Evolutionary conservation across 2,329 filamentous ascomycete genomes (phyloP).

Genomic region (Lecanicillium sp.): DNA sequence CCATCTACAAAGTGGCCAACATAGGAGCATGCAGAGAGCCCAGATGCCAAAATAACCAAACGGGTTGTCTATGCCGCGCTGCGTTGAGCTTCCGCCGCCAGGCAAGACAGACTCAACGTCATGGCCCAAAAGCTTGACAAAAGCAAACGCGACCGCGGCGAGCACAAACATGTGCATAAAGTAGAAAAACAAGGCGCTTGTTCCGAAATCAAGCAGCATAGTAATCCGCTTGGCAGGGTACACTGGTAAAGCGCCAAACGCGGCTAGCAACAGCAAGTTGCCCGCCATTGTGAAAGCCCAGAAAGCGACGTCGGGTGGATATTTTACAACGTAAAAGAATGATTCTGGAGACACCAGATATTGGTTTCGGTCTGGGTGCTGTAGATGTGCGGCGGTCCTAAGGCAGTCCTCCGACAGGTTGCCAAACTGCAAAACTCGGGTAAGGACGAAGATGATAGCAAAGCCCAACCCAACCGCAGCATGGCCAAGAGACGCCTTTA

Average conservation of each 20-base stretch:
- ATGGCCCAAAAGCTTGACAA: conserved; percentile 25
- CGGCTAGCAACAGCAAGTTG: conserved; percentile 30
- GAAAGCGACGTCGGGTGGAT: conserved; percentile 39
- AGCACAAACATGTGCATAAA: conserved; percentile 28
- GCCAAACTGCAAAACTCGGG: conserved; percentile 31
- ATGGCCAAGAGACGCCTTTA: conserved; percentile 19
- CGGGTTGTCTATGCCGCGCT: conserved; percentile 27
- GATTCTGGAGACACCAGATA: conserved; percentile 32
- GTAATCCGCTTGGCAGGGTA: conserved; percentile 20
- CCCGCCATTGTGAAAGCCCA: conserved; percentile 31
- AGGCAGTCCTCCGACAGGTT: conserved; percentile 37
- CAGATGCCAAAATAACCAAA: conserved; percentile 30
- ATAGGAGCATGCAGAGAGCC: conserved; percentile 23
- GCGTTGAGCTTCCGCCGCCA: conserved; percentile 15
- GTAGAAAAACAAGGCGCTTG: conserved; percentile 40
- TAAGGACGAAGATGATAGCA: conserved; percentile 30
- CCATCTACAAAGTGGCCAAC: conserved; percentile 34
- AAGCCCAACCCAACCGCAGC: conserved; percentile 20
- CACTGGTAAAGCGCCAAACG: conserved; percentile 26
- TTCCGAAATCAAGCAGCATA: conserved; percentile 34
- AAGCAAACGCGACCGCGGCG: conserved; percentile 16
- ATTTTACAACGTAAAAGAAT: conserved; percentile 40
- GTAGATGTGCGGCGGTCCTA: conserved; percentile 27
- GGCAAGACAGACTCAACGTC: conserved; percentile 20
- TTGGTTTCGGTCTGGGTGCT: conserved; percentile 24